phyloP scores from a whole-genome alignment of 1,284 basidiomycete species.

The Caloboletus firmus region DNA sequence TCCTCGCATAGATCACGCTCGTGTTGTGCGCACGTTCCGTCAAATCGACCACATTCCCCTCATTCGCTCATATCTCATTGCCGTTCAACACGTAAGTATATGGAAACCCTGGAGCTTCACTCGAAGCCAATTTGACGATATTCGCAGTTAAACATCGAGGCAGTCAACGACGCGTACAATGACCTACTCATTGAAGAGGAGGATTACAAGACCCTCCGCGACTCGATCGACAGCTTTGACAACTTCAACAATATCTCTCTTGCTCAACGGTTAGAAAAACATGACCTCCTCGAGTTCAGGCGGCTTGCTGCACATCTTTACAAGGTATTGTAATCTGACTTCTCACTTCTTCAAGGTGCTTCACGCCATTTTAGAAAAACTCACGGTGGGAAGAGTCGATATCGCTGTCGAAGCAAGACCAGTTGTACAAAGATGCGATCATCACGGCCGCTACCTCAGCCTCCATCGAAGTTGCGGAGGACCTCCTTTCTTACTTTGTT shows the following conservation, averaged over 20 bases:
- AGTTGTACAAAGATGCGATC: slow-evolving; percentile 95
- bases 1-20: slow-evolving; percentile 90
- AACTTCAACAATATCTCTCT: slow-evolving; percentile 95
- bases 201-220: slow-evolving; percentile 95
- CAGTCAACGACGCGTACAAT: slow-evolving; percentile 98
- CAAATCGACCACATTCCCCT: slow-evolving; percentile 96
- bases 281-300: slow-evolving; percentile 94
- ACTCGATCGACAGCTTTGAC: slow-evolving; percentile 96
- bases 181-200: slow-evolving; percentile 98
- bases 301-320: slow-evolving; percentile 93
- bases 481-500: slow-evolving; percentile 91
- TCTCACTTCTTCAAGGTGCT: neutral
- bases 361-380: slow-evolving; percentile 69
- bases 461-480: slow-evolving; percentile 86
- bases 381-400: slow-evolving; percentile 94
- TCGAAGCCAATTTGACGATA: slow-evolving; percentile 10
- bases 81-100: slow-evolving; percentile 82
- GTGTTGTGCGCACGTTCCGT: slow-evolving; percentile 95
- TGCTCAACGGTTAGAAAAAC: slow-evolving; percentile 84
- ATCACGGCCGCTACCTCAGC: slow-evolving; percentile 85
- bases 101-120: neutral
- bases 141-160: slow-evolving; percentile 84
- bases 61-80: slow-evolving; percentile 94
- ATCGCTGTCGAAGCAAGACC: slow-evolving; percentile 91
- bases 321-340: slow-evolving; percentile 55